These are phyloP conservation scores for Cynanchum wilfordii DNA, from an alignment of 257 asterid genomes.

Conservation along the genomic window DNA sequence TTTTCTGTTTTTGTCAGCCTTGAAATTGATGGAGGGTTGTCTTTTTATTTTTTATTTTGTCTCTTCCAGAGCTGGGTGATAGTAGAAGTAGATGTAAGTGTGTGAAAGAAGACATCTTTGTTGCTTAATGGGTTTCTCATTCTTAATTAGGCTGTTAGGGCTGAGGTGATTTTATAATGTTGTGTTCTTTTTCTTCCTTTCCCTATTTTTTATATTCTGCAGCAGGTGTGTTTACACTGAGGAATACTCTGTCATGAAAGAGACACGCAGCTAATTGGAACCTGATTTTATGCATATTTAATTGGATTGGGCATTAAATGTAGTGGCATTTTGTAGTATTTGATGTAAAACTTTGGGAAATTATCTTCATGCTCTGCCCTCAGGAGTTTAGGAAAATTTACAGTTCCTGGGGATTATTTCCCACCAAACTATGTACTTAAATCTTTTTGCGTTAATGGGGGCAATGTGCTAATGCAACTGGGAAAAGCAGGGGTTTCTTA, in stretches of 20 bases:
- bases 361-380: not conserved
- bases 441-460: too few relatives aligned
- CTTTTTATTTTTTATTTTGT: not conserved
- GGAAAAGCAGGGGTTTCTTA: not conserved
- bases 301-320: not conserved
- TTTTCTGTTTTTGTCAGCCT: slow-evolving; percentile 2
- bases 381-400: not conserved
- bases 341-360: not conserved
- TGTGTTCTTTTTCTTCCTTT: not conserved
- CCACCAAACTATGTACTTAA: not conserved
- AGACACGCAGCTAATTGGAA: not conserved
- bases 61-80: not conserved
- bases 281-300: not conserved
- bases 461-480: not conserved
- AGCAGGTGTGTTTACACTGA: slow-evolving; percentile 7
- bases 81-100: not conserved
- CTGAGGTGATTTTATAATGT: not conserved
- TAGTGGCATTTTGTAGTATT: not conserved
- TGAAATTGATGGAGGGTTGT: slow-evolving; percentile 4
- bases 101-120: slow-evolving; percentile 1
- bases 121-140: not conserved
- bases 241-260: not conserved
- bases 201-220: not conserved
- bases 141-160: not conserved
- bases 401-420: not conserved